phyloP scores from a whole-genome alignment of 495 filamentous ascomycete species.

The Thozetella sp. region DNA sequence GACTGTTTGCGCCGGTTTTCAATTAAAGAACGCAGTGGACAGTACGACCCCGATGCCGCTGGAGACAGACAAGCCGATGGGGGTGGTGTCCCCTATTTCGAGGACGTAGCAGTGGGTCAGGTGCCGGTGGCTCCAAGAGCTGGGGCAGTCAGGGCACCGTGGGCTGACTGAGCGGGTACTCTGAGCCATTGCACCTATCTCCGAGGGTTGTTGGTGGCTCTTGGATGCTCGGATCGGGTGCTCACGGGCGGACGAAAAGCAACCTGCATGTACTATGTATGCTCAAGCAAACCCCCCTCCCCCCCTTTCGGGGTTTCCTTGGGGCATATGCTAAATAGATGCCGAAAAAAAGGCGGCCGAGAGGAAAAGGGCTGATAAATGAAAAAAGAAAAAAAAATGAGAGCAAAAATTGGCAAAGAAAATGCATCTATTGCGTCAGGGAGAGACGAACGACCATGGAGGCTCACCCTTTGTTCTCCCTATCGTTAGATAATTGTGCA shows the following conservation, averaged over 20 bases:
- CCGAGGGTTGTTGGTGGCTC: background rate
- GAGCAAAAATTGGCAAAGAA: background rate
- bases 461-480: no score
- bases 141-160: no score
- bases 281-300: background rate
- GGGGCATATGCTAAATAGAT: no score
- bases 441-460: no score
- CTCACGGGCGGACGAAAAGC: background rate
- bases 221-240: background rate
- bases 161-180: no score
- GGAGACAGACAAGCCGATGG: no score
- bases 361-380: background rate
- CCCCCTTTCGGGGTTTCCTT: no score
- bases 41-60: no score
- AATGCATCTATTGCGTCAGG: background rate
- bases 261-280: background rate
- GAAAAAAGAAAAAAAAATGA: background rate
- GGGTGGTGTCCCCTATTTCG: no score
- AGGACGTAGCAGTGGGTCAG: no score
- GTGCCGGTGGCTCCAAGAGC: no score
- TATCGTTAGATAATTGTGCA: background rate
- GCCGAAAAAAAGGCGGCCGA: background rate
- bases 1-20: background rate
- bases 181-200: no score
- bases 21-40: background rate